Base-by-base conservation (phyloP, 2,329 filamentous ascomycete species). In the Penicillium sp. region DNA sequence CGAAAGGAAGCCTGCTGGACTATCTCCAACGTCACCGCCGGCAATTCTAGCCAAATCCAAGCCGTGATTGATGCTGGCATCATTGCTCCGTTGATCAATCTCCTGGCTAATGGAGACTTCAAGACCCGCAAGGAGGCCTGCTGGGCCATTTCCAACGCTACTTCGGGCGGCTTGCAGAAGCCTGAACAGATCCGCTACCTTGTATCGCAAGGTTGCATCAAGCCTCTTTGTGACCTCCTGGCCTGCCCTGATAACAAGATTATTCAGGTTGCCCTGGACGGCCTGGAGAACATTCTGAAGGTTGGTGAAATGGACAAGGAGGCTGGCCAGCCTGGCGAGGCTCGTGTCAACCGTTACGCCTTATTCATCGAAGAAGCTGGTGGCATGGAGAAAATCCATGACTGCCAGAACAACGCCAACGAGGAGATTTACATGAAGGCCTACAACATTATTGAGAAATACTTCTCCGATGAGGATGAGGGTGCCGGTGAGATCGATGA, bases 401-500 rank as follows among this genome's bases (percentile, higher is more conserved):
- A 96, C 57, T 96, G 92, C 79, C 92, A 98, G 75, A 95, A 93
- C 74, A 98, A 98, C 60, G 90, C 90, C 73, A 98, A 98, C 71
- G 92, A 98, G 72, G 92, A 98, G 71, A 98, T 98, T 56, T 98
- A 98, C 77, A 96, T 98, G 90, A 98, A 98, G 80, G 92, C 92
- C 0, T 98, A 96, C 77, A 96, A 94, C 77, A 98, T 98, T 69
- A 98, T 98, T 54, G 92, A 98, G 77, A 95, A 95, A 75, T 98
- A 98, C 78, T 98, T 98, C 74, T 95, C 89, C 0, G 92, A 98
- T 59, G 92, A 98, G 54, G 92, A 96, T 39, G 92, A 94, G 62
- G 77, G 76, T 47, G 79, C 70, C 31, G 74, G 67, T 47, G 88
- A 89, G 56, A 88, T 88, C 53, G 85, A 88, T 46, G 86, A 93